phyloP scores from a whole-genome alignment of 805 yeast species.

The Yarrowia sp. region DNA sequence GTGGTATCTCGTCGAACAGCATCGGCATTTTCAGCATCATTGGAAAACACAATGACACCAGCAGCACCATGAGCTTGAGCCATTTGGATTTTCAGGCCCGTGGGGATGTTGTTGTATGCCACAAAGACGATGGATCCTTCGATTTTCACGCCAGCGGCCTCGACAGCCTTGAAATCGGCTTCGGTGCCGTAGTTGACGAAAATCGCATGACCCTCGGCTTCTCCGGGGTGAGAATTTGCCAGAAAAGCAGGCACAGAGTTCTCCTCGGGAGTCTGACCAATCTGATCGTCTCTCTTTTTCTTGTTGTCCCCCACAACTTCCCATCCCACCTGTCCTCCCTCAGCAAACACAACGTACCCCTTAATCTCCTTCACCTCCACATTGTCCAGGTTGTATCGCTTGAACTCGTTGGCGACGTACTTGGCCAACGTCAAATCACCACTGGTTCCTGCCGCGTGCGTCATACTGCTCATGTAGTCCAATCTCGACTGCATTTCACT shows the following conservation, averaged over 20 bases:
- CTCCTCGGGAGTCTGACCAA: constrained; percentile 33
- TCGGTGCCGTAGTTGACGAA: constrained; percentile 67
- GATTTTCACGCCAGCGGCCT: constrained; percentile 42
- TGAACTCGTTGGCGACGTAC: constrained; percentile 60
- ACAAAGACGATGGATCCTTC: constrained; percentile 58
- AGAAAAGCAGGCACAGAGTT: constrained; percentile 48
- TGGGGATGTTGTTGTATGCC: constrained; percentile 51
- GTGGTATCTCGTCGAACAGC: constrained; percentile 48
- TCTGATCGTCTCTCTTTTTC: constrained; percentile 41
- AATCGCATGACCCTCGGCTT: constrained; percentile 51
- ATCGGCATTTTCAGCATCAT: constrained; percentile 37
- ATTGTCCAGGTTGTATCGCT: constrained; percentile 53
- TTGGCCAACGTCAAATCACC: constrained; percentile 75
- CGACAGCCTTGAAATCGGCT: constrained; percentile 51
- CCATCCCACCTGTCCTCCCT: constrained; percentile 35
- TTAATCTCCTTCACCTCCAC: constrained; percentile 52
- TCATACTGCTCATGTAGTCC: constrained; percentile 73
- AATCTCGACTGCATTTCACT: constrained; percentile 61
- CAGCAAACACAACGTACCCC: constrained; percentile 67
- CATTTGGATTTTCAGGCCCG: constrained; percentile 50
- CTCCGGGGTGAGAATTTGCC: constrained; percentile 64
- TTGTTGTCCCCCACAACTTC: constrained; percentile 36
- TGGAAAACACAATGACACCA: constrained; percentile 63
- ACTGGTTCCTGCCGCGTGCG: constrained; percentile 83
- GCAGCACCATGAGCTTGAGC: constrained; percentile 59